Conservation (phyloP, 2,329 filamentous ascomycete genomes). For the Sarocladium kiliense region DNA sequence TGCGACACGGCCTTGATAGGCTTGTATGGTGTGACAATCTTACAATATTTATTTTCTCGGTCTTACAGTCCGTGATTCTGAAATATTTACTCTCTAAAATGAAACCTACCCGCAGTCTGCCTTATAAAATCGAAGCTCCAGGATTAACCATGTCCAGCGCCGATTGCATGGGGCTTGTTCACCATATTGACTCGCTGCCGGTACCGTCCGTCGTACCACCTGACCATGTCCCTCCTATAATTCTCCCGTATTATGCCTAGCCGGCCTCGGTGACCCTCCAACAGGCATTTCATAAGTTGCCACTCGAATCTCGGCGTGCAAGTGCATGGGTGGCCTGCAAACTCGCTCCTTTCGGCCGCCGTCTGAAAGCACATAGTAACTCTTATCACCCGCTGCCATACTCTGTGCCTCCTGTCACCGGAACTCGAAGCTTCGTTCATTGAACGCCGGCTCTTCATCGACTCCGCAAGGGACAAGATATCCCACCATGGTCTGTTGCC, state of each 20-base stretch:
- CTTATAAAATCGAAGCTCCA: not conserved
- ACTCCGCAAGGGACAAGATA: not conserved
- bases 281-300: conserved; percentile 15
- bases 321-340: conserved; percentile 17
- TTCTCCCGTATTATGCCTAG: conserved; percentile 15
- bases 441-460: conserved; percentile 1
- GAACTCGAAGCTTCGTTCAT: not conserved
- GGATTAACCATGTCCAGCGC: not conserved
- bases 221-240: conserved; percentile 12
- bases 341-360: conserved; percentile 11
- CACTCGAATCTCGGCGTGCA: conserved; percentile 13
- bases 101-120: not conserved
- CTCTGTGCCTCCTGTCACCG: not conserved
- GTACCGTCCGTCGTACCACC: conserved; percentile 9
- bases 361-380: conserved; percentile 17
- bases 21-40: too few relatives aligned
- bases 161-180: not conserved
- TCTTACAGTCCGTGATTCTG: too few relatives aligned
- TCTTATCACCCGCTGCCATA: conserved; percentile 15
- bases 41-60: too few relatives aligned
- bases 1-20: too few relatives aligned
- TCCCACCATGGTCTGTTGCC: not conserved
- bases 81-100: too few relatives aligned
- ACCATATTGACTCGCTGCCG: not conserved
- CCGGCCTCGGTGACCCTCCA: conserved; percentile 14